Conservation (phyloP, 164 flowering plant genomes). For the Magnolia officinalis region DNA sequence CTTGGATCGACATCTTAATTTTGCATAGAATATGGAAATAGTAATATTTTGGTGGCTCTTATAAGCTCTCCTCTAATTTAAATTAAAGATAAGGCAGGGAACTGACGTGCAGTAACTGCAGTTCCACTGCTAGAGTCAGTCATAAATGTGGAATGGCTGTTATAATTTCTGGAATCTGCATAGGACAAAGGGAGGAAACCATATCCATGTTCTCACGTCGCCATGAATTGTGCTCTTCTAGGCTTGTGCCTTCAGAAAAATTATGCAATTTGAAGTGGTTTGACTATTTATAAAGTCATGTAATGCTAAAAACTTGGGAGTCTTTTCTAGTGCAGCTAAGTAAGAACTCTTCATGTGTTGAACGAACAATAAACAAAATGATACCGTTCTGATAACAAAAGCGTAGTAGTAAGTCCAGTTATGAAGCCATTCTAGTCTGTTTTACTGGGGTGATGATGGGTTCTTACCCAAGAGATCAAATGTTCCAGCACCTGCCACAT, state of each 20-base stretch:
- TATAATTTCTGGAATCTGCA: background rate
- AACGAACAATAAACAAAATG: background rate
- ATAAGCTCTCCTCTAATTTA: background rate
- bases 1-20: background rate
- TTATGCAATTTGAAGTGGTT: background rate
- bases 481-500: background rate
- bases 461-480: background rate
- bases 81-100: background rate
- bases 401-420: background rate
- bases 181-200: background rate
- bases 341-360: background rate
- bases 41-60: background rate
- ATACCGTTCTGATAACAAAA: background rate
- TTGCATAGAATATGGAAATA: background rate
- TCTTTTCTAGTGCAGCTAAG: background rate
- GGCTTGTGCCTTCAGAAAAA: background rate
- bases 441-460: background rate
- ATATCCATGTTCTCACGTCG: too few species aligned
- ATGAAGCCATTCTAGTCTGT: background rate
- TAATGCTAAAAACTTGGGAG: background rate
- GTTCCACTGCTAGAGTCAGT: too few species aligned
- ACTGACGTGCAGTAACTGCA: too few species aligned
- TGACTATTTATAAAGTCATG: background rate
- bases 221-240: background rate
- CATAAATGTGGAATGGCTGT: too few species aligned